Base-by-base conservation (phyloP, 1,284 basidiomycete genomes). In the Ceratobasidium sp. region DNA sequence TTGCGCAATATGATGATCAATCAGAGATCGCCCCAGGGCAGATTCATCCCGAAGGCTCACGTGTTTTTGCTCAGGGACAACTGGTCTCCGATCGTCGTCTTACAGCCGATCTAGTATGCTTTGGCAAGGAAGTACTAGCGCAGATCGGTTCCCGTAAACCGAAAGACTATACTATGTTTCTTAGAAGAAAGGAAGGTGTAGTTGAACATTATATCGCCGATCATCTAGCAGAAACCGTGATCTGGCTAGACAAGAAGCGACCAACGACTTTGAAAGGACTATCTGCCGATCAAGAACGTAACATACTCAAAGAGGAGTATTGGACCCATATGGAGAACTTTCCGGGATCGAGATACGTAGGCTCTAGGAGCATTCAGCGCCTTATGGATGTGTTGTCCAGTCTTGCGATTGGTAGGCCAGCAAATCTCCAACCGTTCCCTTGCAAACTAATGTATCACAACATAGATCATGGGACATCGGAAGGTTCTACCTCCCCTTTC, bases 251-350 rank as follows among this genome's bases (percentile, higher is more conserved):
- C 17, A 23, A 42, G 1, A n/a, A 58, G 31, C 37, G 35, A 2
- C 67, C 67, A 26, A 53, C 39, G 4, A 13, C 23, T 3, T 11
- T 69, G 6, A 2, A 6, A 3, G 53, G 23, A 23, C 1, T 58
- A 2, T 8, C 33, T n/a, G 53, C 56, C 31, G 7, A 3, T 31
- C 31, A 37, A 39, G 15, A 23, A 8, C 13, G 17, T 15, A 69
- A 69, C 26, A 39, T 31, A n/a, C 53, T 69, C 3, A 56, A n/a
- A 20, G 67, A 69, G 26, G 67, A 69, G n/a, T 69, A 69, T 45
- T 69, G 53, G 51, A 23, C 53, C 3, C 67, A 69, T 45, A 45
- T 69, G 10, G 67, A 69, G 35, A 45, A 23, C 8, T 56, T 58
- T 26, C 67, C 67, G 5, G 64, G 45, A 31, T n/a, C 26, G 4